Evolutionary conservation across 2,329 filamentous ascomycete species (phyloP).

Genomic region (Neonectria coccinea): DNA sequence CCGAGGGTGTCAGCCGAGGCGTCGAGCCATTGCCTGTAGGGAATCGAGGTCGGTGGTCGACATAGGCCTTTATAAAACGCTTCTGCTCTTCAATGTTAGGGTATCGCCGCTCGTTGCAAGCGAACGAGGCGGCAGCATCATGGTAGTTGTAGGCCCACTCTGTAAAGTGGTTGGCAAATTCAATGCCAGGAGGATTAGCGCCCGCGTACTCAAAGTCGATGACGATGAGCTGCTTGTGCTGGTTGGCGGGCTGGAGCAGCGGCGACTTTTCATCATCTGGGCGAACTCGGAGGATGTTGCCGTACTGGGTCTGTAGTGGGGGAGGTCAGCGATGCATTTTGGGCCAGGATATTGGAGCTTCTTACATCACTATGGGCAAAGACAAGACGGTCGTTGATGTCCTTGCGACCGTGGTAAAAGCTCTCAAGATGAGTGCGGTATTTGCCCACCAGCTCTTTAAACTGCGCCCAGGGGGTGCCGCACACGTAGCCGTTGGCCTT

Average conservation of each 20-base stretch:
- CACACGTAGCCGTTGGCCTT: conserved; percentile 80
- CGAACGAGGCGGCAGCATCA: conserved; percentile 72
- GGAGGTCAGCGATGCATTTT: conserved; percentile 24
- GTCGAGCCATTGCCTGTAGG: conserved; percentile 62
- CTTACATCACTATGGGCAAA: conserved; percentile 98
- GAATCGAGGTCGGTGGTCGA: conserved; percentile 81
- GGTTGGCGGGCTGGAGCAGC: conserved; percentile 86
- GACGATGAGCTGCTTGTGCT: conserved; percentile 95
- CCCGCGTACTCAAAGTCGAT: conserved; percentile 99
- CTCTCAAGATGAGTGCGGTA: conserved; percentile 81
- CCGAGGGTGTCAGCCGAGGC: conserved; percentile 59
- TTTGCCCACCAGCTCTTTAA: conserved; percentile 78
- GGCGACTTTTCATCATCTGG: conserved; percentile 82
- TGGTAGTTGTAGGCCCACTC: conserved; percentile 99
- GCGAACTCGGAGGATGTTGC: conserved; percentile 86
- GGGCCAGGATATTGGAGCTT: conserved; percentile 19
- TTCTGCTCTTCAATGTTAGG: conserved; percentile 84
- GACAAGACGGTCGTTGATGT: conserved; percentile 79
- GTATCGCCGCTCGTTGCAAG: conserved; percentile 77
- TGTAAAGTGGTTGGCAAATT: conserved; percentile 98
- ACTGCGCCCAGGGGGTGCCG: conserved; percentile 84
- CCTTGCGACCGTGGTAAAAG: conserved; percentile 74
- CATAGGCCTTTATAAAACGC: conserved; percentile 87
- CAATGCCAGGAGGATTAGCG: conserved; percentile 85
- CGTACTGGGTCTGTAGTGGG: conserved; percentile 85